These are phyloP conservation scores for Backusella morwellensis DNA, from an alignment of 192 early-diverging fungal genomes.

Conservation along the genomic window DNA sequence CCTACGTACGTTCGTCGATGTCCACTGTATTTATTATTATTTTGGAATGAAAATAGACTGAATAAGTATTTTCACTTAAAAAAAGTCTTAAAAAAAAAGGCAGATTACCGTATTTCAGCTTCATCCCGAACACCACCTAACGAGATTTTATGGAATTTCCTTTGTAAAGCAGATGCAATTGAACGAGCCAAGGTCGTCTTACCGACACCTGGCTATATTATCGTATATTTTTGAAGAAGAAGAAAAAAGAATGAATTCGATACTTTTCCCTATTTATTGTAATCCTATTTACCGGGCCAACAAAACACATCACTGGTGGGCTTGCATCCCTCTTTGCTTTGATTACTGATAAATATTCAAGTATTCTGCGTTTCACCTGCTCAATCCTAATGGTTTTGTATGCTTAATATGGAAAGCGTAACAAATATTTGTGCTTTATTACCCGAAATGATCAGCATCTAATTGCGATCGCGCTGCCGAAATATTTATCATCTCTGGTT, in stretches of 20 bases:
- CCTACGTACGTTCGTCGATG: slow-evolving; percentile 89
- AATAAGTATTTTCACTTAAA: too few relatives aligned
- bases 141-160: slow-evolving; percentile 81
- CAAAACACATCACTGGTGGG: slow-evolving; percentile 71
- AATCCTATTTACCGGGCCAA: slow-evolving; percentile 67
- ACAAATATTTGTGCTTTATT: slow-evolving; percentile 40
- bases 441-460: slow-evolving; percentile 73
- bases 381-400: slow-evolving; percentile 38
- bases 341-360: slow-evolving; percentile 80
- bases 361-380: slow-evolving; percentile 77
- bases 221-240: background rate
- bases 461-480: slow-evolving; percentile 60
- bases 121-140: slow-evolving; percentile 86
- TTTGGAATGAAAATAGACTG: slow-evolving; percentile 25
- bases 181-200: slow-evolving; percentile 80
- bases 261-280: slow-evolving; percentile 50
- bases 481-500: slow-evolving; percentile 51
- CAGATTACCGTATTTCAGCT: slow-evolving; percentile 70
- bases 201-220: slow-evolving; percentile 54
- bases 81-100: slow-evolving; percentile 57
- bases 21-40: slow-evolving; percentile 58
- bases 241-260: too few relatives aligned
- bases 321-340: slow-evolving; percentile 66
- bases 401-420: slow-evolving; percentile 43
- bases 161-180: slow-evolving; percentile 69